Conservation (phyloP, 805 yeast genomes). For the Saccharomycopsis oosterbeekiorum region DNA sequence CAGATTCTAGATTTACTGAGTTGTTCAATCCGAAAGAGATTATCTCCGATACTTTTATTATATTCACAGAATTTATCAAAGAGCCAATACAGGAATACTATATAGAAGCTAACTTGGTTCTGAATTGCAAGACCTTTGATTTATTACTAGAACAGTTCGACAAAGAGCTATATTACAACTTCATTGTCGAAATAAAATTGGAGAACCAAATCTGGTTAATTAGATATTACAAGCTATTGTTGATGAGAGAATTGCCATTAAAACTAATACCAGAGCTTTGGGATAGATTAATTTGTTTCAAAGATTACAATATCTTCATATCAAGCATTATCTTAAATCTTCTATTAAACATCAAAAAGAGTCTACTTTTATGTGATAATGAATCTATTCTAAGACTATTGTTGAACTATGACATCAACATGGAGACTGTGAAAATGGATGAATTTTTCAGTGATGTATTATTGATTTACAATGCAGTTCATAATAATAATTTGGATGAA, state of each 20-base stretch:
- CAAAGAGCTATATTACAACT: conserved; percentile 35
- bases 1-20: conserved; percentile 4
- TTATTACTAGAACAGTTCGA: conserved; percentile 35
- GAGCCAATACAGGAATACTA: conserved; percentile 36
- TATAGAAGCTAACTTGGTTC: conserved; percentile 31
- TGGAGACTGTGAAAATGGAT: neutral
- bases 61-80: conserved; percentile 36
- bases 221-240: conserved; percentile 36
- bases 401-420: neutral
- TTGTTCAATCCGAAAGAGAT: conserved; percentile 29
- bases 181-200: conserved; percentile 33
- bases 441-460: neutral
- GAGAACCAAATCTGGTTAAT: conserved; percentile 46
- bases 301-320: conserved; percentile 21
- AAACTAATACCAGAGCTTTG: conserved; percentile 29
- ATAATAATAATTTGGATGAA: neutral
- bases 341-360: neutral
- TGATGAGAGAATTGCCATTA: conserved; percentile 37
- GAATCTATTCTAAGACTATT: neutral
- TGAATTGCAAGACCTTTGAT: conserved; percentile 37
- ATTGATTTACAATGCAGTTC: neutral
- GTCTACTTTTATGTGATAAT: neutral
- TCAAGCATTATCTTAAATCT: neutral
- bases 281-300: conserved; percentile 32
- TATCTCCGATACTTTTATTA: conserved; percentile 34